Evolutionary conservation across 2,329 filamentous ascomycete species (phyloP).

Genomic region (Fusarium ambrosium): DNA sequence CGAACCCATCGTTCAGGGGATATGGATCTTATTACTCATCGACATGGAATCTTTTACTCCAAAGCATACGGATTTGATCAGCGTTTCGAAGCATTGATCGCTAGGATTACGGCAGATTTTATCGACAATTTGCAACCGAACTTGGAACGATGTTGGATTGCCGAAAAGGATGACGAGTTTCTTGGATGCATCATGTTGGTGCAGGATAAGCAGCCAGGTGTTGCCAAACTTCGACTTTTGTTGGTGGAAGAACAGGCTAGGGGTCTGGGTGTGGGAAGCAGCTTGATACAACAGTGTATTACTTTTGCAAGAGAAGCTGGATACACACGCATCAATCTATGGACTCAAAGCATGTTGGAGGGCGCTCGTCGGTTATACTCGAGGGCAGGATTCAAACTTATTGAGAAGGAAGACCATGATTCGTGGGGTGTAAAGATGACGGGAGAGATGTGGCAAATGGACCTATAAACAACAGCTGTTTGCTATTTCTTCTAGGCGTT

Average conservation of each 20-base stretch:
- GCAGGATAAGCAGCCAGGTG: conserved; percentile 23
- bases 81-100: conserved; percentile 41
- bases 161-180: conserved; percentile 41
- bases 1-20: conserved; percentile 11
- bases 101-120: conserved; percentile 44
- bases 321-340: conserved; percentile 31
- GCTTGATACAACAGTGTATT: not conserved
- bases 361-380: conserved; percentile 38
- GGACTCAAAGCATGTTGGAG: conserved; percentile 34
- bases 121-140: conserved; percentile 39
- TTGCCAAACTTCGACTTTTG: conserved; percentile 44
- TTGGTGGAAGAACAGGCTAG: conserved; percentile 30
- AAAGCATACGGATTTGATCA: conserved; percentile 38
- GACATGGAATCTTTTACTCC: conserved; percentile 42
- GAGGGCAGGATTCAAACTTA: conserved; percentile 35
- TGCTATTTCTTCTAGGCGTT: not conserved
- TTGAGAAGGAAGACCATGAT: conserved; percentile 5
- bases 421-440: conserved; percentile 7
- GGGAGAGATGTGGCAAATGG: conserved; percentile 2
- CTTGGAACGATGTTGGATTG: conserved; percentile 48
- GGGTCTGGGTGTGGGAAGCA: not conserved
- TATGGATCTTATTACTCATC: conserved; percentile 44
- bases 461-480: not conserved
- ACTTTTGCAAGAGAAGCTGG: conserved; percentile 27
- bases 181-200: conserved; percentile 45